Evolutionary conservation across 2,329 filamentous ascomycete species (phyloP), one percentile per base, ranked within the genome.

Genomic region (Xylariomycetidae sp.): DNA sequence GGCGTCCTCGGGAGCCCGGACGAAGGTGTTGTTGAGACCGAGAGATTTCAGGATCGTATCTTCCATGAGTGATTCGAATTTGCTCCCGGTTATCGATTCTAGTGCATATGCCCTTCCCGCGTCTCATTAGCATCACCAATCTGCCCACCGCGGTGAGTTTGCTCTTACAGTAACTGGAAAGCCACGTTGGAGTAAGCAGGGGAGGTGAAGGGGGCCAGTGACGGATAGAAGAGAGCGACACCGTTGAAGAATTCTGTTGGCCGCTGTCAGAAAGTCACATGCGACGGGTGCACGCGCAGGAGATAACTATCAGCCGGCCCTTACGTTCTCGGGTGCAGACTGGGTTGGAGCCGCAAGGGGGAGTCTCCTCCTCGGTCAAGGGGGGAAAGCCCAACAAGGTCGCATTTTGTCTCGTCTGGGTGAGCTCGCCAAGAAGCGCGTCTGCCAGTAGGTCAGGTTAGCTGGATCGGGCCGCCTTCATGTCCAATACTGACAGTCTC

Each of bases 11-110:
- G 55, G 54, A 16, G 48, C 48, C 26, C 33, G 54, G 36, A 50
- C 49, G 40, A 49, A 62, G 2, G 62, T 63, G 12, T 48, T 45
- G 9, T 56, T 63, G 14, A 72, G 43, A 2, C 53, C 53, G 6
- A 70, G 50, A 3, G 63, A 61, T 16, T 56, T 44, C 16, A 65
- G 49, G 7, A 70, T 34, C 3, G 54, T 48, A 3, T 59, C 43
- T 12, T 59, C 34, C 3, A 70, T 37, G 1, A 64, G 41, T 1
- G 57, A 44, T 12, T 51, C 41, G 25, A 59, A 67, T 0, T 49
- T 41, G 26, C 59, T 54, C 3, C 57, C 55, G 0, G 59, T 62
- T 6, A 70, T 61, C 4, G 45, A 44, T 49, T 57, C 45, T 59
- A 66, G 23, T 58, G 49, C 16, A 51, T 62, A 49, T 56, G 63